These are phyloP conservation scores for Trametes maxima DNA, from an alignment of 768 basidiomycete species.

Conservation along the genomic window DNA sequence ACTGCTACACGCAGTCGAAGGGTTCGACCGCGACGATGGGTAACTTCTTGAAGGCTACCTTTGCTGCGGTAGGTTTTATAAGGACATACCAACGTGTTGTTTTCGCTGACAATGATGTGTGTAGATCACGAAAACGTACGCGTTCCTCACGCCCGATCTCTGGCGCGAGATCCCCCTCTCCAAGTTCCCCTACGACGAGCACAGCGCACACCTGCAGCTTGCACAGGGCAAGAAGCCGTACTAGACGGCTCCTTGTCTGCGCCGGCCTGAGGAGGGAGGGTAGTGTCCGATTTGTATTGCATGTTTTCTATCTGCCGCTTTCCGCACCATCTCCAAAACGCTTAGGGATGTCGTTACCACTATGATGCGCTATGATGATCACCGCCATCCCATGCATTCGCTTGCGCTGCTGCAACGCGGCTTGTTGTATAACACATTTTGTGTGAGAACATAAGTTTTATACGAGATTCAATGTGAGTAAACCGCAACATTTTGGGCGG, in stretches of 20 bases:
- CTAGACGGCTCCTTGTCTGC: slow-evolving; percentile 39
- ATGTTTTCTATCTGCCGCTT: slow-evolving; percentile 22
- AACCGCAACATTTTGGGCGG: too few species aligned
- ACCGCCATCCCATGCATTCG: slow-evolving; percentile 1
- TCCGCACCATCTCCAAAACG: slow-evolving; percentile 16
- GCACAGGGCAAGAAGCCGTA: slow-evolving; percentile 74
- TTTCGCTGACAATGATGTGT: background rate
- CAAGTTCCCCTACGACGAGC: slow-evolving; percentile 92
- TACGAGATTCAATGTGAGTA: too few species aligned
- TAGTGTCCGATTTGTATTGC: slow-evolving; percentile 23
- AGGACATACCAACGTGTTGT: background rate
- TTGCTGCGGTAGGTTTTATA: slow-evolving; percentile 64
- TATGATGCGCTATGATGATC: slow-evolving; percentile 18
- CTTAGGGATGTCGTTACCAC: slow-evolving; percentile 16
- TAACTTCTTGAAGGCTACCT: slow-evolving; percentile 98
- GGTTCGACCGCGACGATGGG: slow-evolving; percentile 99
- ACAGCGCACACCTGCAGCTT: slow-evolving; percentile 89
- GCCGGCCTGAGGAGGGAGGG: slow-evolving; percentile 7
- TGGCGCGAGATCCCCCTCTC: slow-evolving; percentile 94
- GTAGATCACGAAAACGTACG: slow-evolving; percentile 96
- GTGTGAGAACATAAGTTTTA: background rate
- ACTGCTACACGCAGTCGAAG: slow-evolving; percentile 97
- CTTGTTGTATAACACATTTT: slow-evolving; percentile 14
- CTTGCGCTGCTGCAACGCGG: slow-evolving; percentile 3
- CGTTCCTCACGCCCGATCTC: slow-evolving; percentile 97